Conservation (phyloP, 768 basidiomycete genomes). For the Leccinum imitatum region DNA sequence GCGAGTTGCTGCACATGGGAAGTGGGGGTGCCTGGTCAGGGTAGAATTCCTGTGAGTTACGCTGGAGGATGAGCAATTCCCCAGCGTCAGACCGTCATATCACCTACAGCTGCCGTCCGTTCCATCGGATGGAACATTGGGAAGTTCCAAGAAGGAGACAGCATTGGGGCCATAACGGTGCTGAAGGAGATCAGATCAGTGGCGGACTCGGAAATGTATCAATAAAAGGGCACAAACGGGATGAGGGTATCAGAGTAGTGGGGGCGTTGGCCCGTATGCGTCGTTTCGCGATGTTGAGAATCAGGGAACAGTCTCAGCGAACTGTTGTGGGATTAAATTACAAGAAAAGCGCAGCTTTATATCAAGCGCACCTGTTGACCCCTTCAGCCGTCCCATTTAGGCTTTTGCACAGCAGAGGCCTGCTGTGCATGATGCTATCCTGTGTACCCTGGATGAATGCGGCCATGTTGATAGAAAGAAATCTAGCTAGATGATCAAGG, state of each 20-base stretch:
- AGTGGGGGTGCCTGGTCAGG: background rate
- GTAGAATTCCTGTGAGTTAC: conserved; percentile 13
- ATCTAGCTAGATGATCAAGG: background rate
- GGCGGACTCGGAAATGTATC: background rate
- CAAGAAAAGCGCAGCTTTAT: conserved; percentile 9
- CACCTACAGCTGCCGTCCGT: conserved; percentile 8
- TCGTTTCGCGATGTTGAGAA: background rate
- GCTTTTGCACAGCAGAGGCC: conserved; percentile 17
- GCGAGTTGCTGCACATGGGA: background rate
- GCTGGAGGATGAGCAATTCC: conserved; percentile 3
- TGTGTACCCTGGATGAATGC: background rate
- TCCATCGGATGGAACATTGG: background rate
- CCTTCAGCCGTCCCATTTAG: conserved; percentile 1
- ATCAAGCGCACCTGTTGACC: conserved; percentile 15
- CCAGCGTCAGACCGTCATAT: background rate
- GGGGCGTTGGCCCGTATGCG: conserved; percentile 1
- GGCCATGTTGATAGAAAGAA: background rate
- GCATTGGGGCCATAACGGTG: background rate
- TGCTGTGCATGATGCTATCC: conserved; percentile 25
- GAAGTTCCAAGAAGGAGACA: background rate
- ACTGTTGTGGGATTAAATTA: conserved; percentile 17
- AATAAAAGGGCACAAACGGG: conserved; percentile 11
- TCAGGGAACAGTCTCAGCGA: background rate
- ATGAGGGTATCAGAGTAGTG: background rate
- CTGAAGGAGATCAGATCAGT: conserved; percentile 12